Evolutionary conservation across 257 asterid genomes (phyloP), one percentile per base, ranked within the genome.

Genomic region (Agastache rugosa): DNA sequence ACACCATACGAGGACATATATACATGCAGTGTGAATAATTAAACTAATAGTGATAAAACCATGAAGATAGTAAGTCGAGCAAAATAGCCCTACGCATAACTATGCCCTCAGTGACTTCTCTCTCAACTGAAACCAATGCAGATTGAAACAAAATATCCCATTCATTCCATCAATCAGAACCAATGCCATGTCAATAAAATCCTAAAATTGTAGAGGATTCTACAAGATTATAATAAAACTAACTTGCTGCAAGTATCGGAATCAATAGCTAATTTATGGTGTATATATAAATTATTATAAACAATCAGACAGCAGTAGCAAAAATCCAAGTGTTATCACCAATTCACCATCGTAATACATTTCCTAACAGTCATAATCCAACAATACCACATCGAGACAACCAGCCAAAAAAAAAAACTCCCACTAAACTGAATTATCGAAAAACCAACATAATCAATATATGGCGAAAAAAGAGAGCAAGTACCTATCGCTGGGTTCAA

Each of bases 401-500:
- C n/a, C n/a, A n/a, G n/a, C n/a, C n/a, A n/a, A n/a, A n/a, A n/a
- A 63, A 53, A 42, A 2, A 19, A 44, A 39, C 11, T 19, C 39
- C 16, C 50, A 25, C 19, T 20, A 31, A 31, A 31, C 37, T 31
- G 37, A 31, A 31, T 15, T 41, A 12, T 10, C 25, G 17, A 12
- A 35, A 58, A 41, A 47, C 16, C 48, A 64, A 12, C 45, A 67
- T 27, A 62, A 19, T 22, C 3, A 41, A 29, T 8, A 9, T 37
- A 8, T 20, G 25, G 56, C 54, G 25, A 41, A 25, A 66, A 67
- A 67, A 17, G 65, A 14, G 3, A 27, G 47, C n/a, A 66, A 50
- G 62, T 67, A 94, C 97, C 93, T 92, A 55, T 95, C 96, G 81
- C 98, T 88, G 73, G 96, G 90, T 73, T 89, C 89, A 80, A 95